Base-by-base conservation (phyloP, 495 filamentous ascomycete genomes). In the Trichoderma parareesei region DNA sequence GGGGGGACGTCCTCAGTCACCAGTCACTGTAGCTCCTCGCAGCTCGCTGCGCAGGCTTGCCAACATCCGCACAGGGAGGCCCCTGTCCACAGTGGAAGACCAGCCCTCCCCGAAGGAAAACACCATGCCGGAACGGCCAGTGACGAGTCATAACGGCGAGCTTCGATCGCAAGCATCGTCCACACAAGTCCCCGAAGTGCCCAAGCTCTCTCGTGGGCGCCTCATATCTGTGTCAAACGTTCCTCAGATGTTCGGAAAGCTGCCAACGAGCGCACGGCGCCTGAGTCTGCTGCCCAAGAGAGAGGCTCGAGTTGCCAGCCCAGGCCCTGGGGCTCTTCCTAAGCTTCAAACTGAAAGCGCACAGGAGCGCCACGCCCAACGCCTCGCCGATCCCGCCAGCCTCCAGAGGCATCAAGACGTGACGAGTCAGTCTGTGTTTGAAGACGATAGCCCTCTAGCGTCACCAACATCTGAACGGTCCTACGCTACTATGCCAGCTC, bases 51-150 rank as follows among this genome's bases (percentile, higher is more conserved):
- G 77, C 60, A 68, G 72, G 20, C 78, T 77, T 1, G 79, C 79
- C 9, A 73, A 73, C 43, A 73, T 80, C 35, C 60, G 60, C 11
- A 20, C 18, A 61, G 74, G 70, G 44, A 74, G 80, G 10, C 79
- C 81, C 1, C 71, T 83, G 18, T 81, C 80, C 11, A 76, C 80
- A 38, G 81, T 83, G 4, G 69, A 74, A 38, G 80, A 82, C 68
- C 76, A 81, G 27, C 79, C 78, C 1, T 81, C 79, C 0, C 79
- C 80, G 10, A 44, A 44, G 20, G 43, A 63, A 18, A 48, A 49
- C 11, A 20, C 35, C 20, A 37, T 67, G 33, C 61, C 61, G 7
- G 61, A 63, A 37, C 18, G 61, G 8, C 61, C 61, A 8, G 61
- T 44, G 18, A 63, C 61, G 40, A 42, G 61, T 27, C 61, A 63